Percentiles rank a stretch among this genome's conserved stretches.
Conservation (phyloP, 1,284 basidiomycete genomes). For the Microbotryum silenes-acaulis region DNA sequence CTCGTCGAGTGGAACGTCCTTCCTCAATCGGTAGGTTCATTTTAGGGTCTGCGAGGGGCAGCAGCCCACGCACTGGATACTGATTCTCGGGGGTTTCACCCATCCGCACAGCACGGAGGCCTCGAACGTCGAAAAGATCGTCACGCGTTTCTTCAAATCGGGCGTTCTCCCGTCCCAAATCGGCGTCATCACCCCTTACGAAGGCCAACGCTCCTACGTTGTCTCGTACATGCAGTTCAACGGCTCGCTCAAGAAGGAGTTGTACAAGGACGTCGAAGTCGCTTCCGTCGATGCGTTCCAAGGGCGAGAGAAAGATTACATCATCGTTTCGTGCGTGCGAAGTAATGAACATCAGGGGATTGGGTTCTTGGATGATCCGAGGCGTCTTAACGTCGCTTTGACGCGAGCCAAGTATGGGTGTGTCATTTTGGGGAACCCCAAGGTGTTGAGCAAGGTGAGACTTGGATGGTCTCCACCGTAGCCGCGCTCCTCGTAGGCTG, state of each 20-base stretch:
- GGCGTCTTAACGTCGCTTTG: constrained; percentile 91
- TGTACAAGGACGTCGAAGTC: constrained; percentile 99
- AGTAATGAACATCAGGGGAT: constrained; percentile 99
- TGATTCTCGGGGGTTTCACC: constrained; percentile 4
- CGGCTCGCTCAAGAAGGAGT: constrained; percentile 93
- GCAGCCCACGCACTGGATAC: neutral
- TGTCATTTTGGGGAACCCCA: constrained; percentile 96
- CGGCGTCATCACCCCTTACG: constrained; percentile 97
- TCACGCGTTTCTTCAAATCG: constrained; percentile 98
- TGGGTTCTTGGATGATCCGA: constrained; percentile 96
- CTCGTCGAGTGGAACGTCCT: constrained; percentile 94
- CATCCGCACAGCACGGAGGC: constrained; percentile 73
- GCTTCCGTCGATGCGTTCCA: constrained; percentile 99
- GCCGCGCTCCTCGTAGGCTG: neutral
- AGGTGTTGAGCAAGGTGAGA: constrained; percentile 92
- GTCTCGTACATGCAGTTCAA: constrained; percentile 99
- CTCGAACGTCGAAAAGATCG: constrained; percentile 98
- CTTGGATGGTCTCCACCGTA: neutral
- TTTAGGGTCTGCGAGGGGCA: too few relatives aligned
- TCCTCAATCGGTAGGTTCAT: constrained; percentile 69
- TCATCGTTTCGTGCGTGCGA: constrained; percentile 96
- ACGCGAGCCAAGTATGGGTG: constrained; percentile 97
- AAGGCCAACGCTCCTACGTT: constrained; percentile 97
- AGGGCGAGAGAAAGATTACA: constrained; percentile 98
- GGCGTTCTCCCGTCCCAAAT: constrained; percentile 93